Evolutionary conservation across 75 land plant genomes (phyloP), one percentile per base, ranked within the genome.

Genomic region (Picea sitchensis): DNA sequence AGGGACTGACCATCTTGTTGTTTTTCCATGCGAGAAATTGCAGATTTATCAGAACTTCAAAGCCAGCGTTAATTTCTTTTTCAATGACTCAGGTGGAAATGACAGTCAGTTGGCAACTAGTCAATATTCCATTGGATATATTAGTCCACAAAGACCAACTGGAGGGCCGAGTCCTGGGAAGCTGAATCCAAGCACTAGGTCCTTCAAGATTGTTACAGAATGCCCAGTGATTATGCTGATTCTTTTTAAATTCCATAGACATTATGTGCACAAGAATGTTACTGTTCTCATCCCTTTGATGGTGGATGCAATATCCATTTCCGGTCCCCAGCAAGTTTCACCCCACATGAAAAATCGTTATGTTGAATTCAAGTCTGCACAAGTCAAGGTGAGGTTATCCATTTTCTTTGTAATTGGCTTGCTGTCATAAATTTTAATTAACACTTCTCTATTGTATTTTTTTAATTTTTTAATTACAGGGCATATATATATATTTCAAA

Each of bases 141-240:
- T 78, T 80, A 92, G 93, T 20, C 65, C 90, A 65, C 86, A 83
- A 72, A 88, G 86, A 77, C 87, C 88, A 79, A 61, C 78, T 75
- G 88, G 80, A 73, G 85, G 88, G 36, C 79, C 85, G 3, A 80
- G 68, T 44, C 73, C 88, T 80, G 88, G 88, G 64, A 83, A 80
- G 83, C 84, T 97, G 8, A 97, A 97, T 75, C 96, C 98, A 3
- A 97, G 99, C 80, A 95, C 94, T 11, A 83, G 98, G 58, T 97
- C 99, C 17, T 97, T 97, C 77, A 97, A 95, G 87, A 88, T 95
- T 64, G 90, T 97, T 60, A 92, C 98, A 11, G 99, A 95, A 90
- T 93, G 99, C 79, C 98, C 99, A 12, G 76, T 97, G 61, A 96
- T 97, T 57, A 98, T 95, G 47, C 93, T 97, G 99, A 26, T 97